Percentiles rank a stretch among this genome's conserved stretches.
These are phyloP conservation scores for Scedosporium apiospermum DNA, from an alignment of 2,329 filamentous ascomycete species.

Conservation along the genomic window DNA sequence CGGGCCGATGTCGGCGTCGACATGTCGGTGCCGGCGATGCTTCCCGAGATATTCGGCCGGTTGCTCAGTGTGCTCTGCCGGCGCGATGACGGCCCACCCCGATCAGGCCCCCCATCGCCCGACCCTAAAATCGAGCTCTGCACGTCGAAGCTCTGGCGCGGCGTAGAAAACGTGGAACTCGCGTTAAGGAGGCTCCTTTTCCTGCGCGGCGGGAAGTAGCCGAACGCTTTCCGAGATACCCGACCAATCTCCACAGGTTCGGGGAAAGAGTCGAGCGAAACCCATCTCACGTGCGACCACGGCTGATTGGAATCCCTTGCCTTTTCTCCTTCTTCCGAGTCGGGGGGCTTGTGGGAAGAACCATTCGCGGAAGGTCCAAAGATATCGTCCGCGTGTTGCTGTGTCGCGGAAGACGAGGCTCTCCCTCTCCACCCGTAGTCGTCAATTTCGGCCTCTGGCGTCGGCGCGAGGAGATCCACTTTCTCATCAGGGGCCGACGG, in stretches of 20 bases:
- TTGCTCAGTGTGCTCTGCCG: slow-evolving; percentile 31
- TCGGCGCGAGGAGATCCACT: slow-evolving; percentile 42
- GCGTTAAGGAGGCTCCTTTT: slow-evolving; percentile 69
- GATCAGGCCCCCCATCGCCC: slow-evolving; percentile 14
- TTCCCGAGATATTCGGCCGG: slow-evolving; percentile 15
- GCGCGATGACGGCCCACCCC: slow-evolving; percentile 21
- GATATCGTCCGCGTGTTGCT: slow-evolving; percentile 28
- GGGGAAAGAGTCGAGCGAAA: slow-evolving; percentile 60
- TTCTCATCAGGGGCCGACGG: slow-evolving; percentile 32
- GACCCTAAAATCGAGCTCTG: slow-evolving; percentile 33
- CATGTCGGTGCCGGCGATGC: slow-evolving; percentile 1
- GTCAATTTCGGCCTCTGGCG: slow-evolving; percentile 25
- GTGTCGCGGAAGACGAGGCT: slow-evolving; percentile 2
- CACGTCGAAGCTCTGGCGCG: slow-evolving; percentile 55
- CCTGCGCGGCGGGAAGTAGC: slow-evolving; percentile 83
- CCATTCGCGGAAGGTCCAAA: slow-evolving; percentile 28
- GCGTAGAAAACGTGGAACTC: slow-evolving; percentile 53
- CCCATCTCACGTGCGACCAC: slow-evolving; percentile 87
- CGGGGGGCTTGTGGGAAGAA: slow-evolving; percentile 8
- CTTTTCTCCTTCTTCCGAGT: slow-evolving; percentile 15
- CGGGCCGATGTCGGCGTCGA: slow-evolving; percentile 25
- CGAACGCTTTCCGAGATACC: slow-evolving; percentile 68
- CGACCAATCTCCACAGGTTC: slow-evolving; percentile 78
- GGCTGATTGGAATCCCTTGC: slow-evolving; percentile 40
- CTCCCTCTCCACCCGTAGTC: slow-evolving; percentile 4